Evolutionary conservation across 2,329 filamentous ascomycete genomes (phyloP).

Genomic region (Xylariales sp.): DNA sequence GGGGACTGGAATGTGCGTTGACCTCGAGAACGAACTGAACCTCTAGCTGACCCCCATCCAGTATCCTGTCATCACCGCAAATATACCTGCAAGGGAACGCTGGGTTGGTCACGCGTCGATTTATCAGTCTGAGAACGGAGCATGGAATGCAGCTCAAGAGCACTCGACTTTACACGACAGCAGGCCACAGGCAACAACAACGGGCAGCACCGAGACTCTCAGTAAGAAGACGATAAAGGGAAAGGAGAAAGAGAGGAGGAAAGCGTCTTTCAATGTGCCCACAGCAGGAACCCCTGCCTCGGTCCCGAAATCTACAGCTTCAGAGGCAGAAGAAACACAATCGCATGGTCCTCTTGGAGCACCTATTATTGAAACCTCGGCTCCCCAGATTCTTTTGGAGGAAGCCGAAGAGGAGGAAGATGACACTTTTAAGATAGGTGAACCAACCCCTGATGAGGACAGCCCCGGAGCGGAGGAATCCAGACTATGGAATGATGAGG

Average conservation of each 20-base stretch:
- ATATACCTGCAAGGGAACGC: constrained; percentile 65
- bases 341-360: constrained; percentile 27
- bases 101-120: constrained; percentile 39
- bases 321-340: constrained; percentile 23
- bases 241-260: constrained; percentile 27
- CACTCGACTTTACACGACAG: constrained; percentile 25
- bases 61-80: constrained; percentile 90
- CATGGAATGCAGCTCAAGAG: constrained; percentile 24
- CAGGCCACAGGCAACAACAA: constrained; percentile 13
- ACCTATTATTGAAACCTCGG: constrained; percentile 24
- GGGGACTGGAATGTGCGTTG: constrained; percentile 88
- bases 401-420: constrained; percentile 24
- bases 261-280: constrained; percentile 16
- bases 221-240: constrained; percentile 24
- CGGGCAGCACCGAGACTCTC: constrained; percentile 21
- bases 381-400: constrained; percentile 27
- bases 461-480: constrained; percentile 11
- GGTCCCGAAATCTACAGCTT: constrained; percentile 15
- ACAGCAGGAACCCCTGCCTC: constrained; percentile 13
- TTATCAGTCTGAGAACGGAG: constrained; percentile 28
- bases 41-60: constrained; percentile 34
- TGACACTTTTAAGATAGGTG: constrained; percentile 17
- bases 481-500: constrained; percentile 8
- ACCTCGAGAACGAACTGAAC: too few species aligned
- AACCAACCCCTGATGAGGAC: constrained; percentile 19